A percentile compares a stretch with the other conserved stretches of the same genome.
These are phyloP conservation scores for Laburnicola sp. DNA, from an alignment of 2,329 filamentous ascomycete species.

Conservation along the genomic window DNA sequence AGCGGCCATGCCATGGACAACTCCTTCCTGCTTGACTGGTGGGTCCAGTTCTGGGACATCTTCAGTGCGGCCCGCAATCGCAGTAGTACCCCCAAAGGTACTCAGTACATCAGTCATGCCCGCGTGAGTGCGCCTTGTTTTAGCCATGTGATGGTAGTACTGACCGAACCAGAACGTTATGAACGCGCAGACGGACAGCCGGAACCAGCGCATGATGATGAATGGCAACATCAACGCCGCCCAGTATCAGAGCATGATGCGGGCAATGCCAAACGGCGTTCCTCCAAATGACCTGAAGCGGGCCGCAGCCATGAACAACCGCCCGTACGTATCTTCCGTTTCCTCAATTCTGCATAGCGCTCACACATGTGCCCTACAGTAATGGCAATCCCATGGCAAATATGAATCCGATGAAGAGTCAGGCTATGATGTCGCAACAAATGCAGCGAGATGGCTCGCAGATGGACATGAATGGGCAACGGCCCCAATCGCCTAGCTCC, in stretches of 20 bases:
- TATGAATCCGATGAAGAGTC: slow-evolving; percentile 60
- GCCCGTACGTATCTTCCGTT: slow-evolving; percentile 59
- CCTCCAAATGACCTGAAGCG: slow-evolving; percentile 67
- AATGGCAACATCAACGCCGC: slow-evolving; percentile 59
- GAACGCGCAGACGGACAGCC: slow-evolving; percentile 68
- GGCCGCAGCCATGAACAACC: slow-evolving; percentile 77
- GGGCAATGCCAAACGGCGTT: slow-evolving; percentile 65
- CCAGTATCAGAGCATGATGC: slow-evolving; percentile 65
- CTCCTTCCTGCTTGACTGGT: slow-evolving; percentile 97
- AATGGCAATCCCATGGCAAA: slow-evolving; percentile 60
- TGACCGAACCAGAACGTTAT: slow-evolving; percentile 61
- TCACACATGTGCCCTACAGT: slow-evolving; percentile 14
- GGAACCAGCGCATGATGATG: slow-evolving; percentile 73
- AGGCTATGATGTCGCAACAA: slow-evolving; percentile 66
- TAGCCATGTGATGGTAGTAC: background rate
- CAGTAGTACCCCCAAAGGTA: slow-evolving; percentile 47
- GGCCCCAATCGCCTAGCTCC: slow-evolving; percentile 78
- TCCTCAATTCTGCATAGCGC: background rate
- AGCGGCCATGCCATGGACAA: slow-evolving; percentile 64
- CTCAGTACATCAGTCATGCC: slow-evolving; percentile 78
- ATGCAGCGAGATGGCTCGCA: slow-evolving; percentile 88
- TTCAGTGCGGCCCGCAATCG: slow-evolving; percentile 69
- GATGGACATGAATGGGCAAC: slow-evolving; percentile 77
- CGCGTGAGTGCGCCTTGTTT: slow-evolving; percentile 64
- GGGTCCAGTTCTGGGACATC: slow-evolving; percentile 96